A percentile compares a stretch with the other conserved stretches of the same genome.
These are phyloP conservation scores for Vanderwaltozyma yarrowii DNA, from an alignment of 805 yeast genomes.

Conservation along the genomic window DNA sequence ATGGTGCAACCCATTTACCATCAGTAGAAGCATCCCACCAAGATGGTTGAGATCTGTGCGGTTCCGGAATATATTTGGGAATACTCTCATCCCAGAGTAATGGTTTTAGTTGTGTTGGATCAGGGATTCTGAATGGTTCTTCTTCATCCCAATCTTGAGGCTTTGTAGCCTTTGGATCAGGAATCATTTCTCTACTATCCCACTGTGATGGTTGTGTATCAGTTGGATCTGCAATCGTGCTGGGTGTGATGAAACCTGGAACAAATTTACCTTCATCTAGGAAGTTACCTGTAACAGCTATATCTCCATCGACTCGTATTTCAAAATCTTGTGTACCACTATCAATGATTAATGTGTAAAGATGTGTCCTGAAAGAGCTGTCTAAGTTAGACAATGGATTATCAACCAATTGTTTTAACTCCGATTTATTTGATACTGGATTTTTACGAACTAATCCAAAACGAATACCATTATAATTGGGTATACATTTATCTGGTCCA, in stretches of 20 bases:
- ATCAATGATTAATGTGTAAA: slow-evolving; percentile 69
- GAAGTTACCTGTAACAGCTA: slow-evolving; percentile 59
- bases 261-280: slow-evolving; percentile 43
- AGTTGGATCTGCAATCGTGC: slow-evolving; percentile 43
- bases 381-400: slow-evolving; percentile 53
- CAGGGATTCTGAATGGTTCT: slow-evolving; percentile 50
- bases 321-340: slow-evolving; percentile 55
- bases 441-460: slow-evolving; percentile 55
- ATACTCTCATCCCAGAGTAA: slow-evolving; percentile 68
- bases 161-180: slow-evolving; percentile 61
- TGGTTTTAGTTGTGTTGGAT: slow-evolving; percentile 61
- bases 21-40: slow-evolving; percentile 88
- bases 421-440: slow-evolving; percentile 43
- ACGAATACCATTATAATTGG: slow-evolving; percentile 60
- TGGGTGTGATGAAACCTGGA: slow-evolving; percentile 62
- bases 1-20: slow-evolving; percentile 74
- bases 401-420: slow-evolving; percentile 57
- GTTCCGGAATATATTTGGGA: slow-evolving; percentile 51
- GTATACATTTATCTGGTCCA: slow-evolving; percentile 90
- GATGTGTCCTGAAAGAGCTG: slow-evolving; percentile 43
- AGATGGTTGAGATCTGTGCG: slow-evolving; percentile 57
- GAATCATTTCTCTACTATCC: slow-evolving; percentile 60
- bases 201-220: slow-evolving; percentile 70
- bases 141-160: slow-evolving; percentile 83
- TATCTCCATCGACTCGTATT: slow-evolving; percentile 72